Percentiles rank a stretch among this genome's conserved stretches.
phyloP scores from a whole-genome alignment of 2,329 filamentous ascomycete species.

The Ambrosiella xylebori region DNA sequence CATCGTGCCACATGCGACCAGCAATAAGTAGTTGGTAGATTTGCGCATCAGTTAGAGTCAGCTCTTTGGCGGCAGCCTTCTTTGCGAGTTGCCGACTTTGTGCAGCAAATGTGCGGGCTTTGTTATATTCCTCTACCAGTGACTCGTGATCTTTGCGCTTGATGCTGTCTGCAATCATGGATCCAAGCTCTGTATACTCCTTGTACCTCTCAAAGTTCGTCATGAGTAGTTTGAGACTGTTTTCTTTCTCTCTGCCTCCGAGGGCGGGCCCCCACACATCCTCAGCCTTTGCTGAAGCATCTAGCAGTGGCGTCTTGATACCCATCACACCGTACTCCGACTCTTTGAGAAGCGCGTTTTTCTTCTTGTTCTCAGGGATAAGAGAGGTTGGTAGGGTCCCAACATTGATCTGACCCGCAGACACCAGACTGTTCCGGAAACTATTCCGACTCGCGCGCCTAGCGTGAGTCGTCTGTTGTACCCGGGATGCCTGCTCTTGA shows the following conservation, averaged over 20 bases:
- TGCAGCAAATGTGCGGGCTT: conserved; percentile 66
- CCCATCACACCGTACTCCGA: conserved; percentile 78
- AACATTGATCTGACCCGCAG: conserved; percentile 21
- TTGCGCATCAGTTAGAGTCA: conserved; percentile 54
- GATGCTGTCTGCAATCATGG: conserved; percentile 64
- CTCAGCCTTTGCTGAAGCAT: conserved; percentile 84
- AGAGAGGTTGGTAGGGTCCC: conserved; percentile 15
- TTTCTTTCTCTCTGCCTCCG: conserved; percentile 79
- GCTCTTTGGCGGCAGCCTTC: conserved; percentile 24
- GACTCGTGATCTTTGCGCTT: conserved; percentile 81
- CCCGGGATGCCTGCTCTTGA: conserved; percentile 39
- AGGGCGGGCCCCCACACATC: conserved; percentile 94
- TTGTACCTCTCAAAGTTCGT: conserved; percentile 62
- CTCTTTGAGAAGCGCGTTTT: conserved; percentile 83
- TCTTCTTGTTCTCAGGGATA: conserved; percentile 46
- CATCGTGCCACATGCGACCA: conserved; percentile 87
- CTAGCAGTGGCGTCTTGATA: conserved; percentile 73
- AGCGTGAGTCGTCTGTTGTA: conserved; percentile 37
- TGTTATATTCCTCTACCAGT: conserved; percentile 70
- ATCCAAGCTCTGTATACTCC: conserved; percentile 66
- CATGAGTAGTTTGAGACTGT: conserved; percentile 63
- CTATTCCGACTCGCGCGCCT: conserved; percentile 12
- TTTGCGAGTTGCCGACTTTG: conserved; percentile 56
- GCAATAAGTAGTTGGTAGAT: conserved; percentile 76
- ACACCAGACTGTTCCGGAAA: conserved; percentile 15